Percentiles rank a stretch among this genome's conserved stretches.
Evolutionary conservation across 345 rosid genomes (phyloP).

Genomic region (Arabidopsis suecica): DNA sequence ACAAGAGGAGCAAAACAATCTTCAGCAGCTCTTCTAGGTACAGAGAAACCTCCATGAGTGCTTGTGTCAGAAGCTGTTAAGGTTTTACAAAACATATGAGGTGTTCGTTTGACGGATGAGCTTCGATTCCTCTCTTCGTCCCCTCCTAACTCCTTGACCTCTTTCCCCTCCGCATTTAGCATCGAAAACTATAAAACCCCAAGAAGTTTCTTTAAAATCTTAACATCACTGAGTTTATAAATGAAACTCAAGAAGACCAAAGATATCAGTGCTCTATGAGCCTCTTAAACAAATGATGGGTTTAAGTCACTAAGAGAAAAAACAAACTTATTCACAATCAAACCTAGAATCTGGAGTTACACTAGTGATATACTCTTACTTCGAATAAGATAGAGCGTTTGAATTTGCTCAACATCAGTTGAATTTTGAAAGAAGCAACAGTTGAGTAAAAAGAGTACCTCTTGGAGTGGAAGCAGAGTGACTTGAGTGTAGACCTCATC

Average conservation of each 20-base stretch:
- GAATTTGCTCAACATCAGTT: constrained; percentile 13
- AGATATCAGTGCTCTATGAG: constrained; percentile 5
- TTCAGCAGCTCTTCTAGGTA: constrained; percentile 90
- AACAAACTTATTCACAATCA: constrained; percentile 8
- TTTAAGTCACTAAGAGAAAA: constrained; percentile 14
- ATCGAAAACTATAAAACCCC: constrained; percentile 54
- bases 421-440: constrained; percentile 1
- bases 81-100: constrained; percentile 92
- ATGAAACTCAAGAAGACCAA: background rate
- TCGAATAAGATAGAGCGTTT: background rate
- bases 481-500: constrained; percentile 88
- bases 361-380: constrained; percentile 2
- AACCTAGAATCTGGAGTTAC: constrained; percentile 14
- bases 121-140: constrained; percentile 63
- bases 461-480: constrained; percentile 71
- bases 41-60: constrained; percentile 95
- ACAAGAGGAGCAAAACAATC: constrained; percentile 91
- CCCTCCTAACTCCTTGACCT: constrained; percentile 52
- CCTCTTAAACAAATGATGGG: constrained; percentile 7
- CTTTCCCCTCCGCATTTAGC: constrained; percentile 57
- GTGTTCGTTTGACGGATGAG: constrained; percentile 62
- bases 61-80: constrained; percentile 93
- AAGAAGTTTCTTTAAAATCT: constrained; percentile 25
- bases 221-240: constrained; percentile 4
- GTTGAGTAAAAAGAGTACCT: constrained; percentile 53